These are phyloP conservation scores for Coniochaeta prunicola DNA, from an alignment of 2,329 filamentous ascomycete genomes.

Conservation along the genomic window DNA sequence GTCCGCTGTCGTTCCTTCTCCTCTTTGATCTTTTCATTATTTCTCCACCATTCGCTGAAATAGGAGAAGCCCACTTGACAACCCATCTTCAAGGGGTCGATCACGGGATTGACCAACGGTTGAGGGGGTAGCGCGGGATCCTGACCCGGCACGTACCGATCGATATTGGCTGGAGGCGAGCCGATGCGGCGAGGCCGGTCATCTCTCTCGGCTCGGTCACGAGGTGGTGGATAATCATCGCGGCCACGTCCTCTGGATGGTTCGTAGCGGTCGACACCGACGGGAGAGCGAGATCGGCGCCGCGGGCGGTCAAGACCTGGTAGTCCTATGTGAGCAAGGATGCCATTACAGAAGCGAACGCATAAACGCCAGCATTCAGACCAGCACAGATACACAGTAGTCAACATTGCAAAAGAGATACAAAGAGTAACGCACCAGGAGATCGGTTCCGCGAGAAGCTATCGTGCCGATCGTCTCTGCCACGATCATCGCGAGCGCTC, in stretches of 20 bases:
- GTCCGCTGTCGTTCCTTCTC: slow-evolving; percentile 66
- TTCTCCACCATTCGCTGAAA: slow-evolving; percentile 81
- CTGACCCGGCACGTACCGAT: slow-evolving; percentile 77
- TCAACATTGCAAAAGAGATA: background rate
- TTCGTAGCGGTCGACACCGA: slow-evolving; percentile 68
- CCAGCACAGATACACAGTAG: background rate
- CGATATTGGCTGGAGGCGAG: slow-evolving; percentile 65
- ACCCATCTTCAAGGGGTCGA: slow-evolving; percentile 64
- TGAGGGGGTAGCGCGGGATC: slow-evolving; percentile 41
- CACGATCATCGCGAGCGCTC: slow-evolving; percentile 42
- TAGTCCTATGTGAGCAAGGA: slow-evolving; percentile 15
- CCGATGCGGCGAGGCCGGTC: slow-evolving; percentile 39
- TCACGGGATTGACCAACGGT: slow-evolving; percentile 55
- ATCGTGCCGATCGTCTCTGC: slow-evolving; percentile 48
- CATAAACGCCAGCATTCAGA: background rate
- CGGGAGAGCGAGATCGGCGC: slow-evolving; percentile 64
- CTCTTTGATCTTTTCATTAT: slow-evolving; percentile 75
- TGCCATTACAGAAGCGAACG: slow-evolving; percentile 8
- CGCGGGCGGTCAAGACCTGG: slow-evolving; percentile 48
- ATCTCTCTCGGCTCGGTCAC: slow-evolving; percentile 19
- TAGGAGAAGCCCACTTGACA: slow-evolving; percentile 82
- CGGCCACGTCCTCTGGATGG: slow-evolving; percentile 52
- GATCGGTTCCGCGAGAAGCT: slow-evolving; percentile 61
- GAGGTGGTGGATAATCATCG: slow-evolving; percentile 54
- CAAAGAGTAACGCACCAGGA: slow-evolving; percentile 51